A percentile compares a stretch with the other conserved stretches of the same genome.
Evolutionary conservation across 495 filamentous ascomycete species (phyloP).

Genomic region (Saxispiralis lemnorum): DNA sequence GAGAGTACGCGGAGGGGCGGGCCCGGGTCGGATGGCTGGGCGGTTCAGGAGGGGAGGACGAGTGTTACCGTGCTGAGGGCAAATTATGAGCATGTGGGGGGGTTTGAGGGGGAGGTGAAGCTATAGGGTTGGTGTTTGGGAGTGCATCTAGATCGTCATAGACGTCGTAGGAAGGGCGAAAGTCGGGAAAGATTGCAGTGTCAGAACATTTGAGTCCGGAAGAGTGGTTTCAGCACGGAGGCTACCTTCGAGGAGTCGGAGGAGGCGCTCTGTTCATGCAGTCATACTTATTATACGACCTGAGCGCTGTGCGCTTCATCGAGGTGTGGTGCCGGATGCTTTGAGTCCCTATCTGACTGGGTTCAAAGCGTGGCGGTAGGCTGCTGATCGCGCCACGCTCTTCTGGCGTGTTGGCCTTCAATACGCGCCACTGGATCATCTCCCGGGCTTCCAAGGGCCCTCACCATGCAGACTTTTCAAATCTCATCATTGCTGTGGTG

Average conservation of each 20-base stretch:
- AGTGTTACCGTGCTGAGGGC: constrained; percentile 83
- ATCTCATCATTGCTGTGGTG: constrained; percentile 12
- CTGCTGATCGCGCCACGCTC: not conserved
- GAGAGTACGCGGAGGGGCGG: constrained; percentile 58
- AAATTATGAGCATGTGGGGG: constrained; percentile 67
- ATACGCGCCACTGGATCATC: not conserved
- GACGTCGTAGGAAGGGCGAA: no score
- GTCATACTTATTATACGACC: not conserved
- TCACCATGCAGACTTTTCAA: not conserved
- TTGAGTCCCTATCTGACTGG: not conserved
- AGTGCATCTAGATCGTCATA: not conserved
- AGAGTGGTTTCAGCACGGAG: not conserved
- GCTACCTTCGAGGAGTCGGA: no score
- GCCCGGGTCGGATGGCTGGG: constrained; percentile 90
- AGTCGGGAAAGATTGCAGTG: no score
- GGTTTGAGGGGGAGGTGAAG: constrained; percentile 57
- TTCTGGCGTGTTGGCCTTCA: not conserved
- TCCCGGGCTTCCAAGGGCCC: not conserved
- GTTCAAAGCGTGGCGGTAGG: not conserved
- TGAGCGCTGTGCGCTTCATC: not conserved
- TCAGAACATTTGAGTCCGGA: no score
- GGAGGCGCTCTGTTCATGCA: not conserved
- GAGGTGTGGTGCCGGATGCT: no score
- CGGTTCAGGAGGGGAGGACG: constrained; percentile 69
- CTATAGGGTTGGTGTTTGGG: constrained; percentile 34